Base-by-base conservation (phyloP, 2,329 filamentous ascomycete genomes). In the Ophiostoma ulmi region DNA sequence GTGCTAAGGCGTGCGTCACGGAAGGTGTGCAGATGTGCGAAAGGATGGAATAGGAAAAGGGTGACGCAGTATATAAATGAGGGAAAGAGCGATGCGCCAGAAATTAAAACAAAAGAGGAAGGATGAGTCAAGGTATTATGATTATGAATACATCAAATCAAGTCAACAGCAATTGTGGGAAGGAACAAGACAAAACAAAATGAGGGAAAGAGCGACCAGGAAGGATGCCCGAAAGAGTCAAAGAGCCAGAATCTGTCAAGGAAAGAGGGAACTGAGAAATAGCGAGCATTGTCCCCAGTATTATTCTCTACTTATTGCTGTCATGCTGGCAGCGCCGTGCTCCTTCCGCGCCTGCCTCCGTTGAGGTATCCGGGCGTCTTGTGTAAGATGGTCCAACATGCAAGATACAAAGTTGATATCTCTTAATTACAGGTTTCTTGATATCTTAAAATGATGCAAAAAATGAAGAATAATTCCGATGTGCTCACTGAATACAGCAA, bases 321-420 rank as follows among this genome's bases (percentile, higher is more conserved):
- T 20, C 20, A 17, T 5, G 44, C 44, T 48, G 13, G 31, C 69
- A 39, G 58, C 35, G 36, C 63, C 61, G 67, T 69, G 63, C 63
- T 66, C 58, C 63, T 61, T 71, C 67, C 70, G 61, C 70, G 26
- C 70, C 70, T 66, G 61, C 70, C 58, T 70, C 70, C 66, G 66
- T 61, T 35, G 70, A 64, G 26, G 65, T 44, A 70, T 13, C 44
- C 52, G 35, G 31, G 17, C 17, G 44, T n/a, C 31, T 31, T 4
- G 31, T 44, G 38, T 13, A 39, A 11, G 38, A 39, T 13, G 8
- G 31, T 3, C 38, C 11, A 3, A 39, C 38, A 39, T 39, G 38
- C 38, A 39, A 39, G 38, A 39, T 39, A 39, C 13, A 1, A 13
- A 13, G 10, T 11, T 39, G 38, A 10, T 11, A 2, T 11, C 38